Evolutionary conservation across 208 protist genomes (phyloP).

Genomic region (Leishmania arabica): DNA sequence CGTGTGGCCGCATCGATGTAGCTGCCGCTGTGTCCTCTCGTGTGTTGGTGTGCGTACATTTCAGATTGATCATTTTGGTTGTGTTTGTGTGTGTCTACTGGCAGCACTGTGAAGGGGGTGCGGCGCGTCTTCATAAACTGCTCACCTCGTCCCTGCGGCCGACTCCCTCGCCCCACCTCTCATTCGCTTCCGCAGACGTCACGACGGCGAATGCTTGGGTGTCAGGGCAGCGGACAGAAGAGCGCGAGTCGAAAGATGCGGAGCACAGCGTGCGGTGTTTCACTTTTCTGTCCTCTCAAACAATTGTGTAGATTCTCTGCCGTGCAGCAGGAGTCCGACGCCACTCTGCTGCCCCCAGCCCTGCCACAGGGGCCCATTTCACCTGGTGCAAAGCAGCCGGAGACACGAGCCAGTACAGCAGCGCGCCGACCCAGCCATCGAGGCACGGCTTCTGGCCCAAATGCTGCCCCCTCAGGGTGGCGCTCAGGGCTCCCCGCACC

Average conservation of each 20-base stretch:
- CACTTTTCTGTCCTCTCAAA: neutral
- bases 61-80: neutral
- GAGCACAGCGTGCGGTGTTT: neutral
- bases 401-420: neutral
- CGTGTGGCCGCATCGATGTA: constrained; percentile 59
- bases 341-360: neutral
- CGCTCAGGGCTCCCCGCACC: too few species aligned
- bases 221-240: neutral
- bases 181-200: neutral
- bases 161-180: neutral
- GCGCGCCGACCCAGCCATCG: neutral
- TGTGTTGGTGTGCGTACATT: neutral
- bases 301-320: neutral
- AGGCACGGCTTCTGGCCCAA: neutral
- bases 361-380: neutral
- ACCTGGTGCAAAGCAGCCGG: neutral
- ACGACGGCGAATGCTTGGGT: neutral
- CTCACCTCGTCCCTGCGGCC: neutral
- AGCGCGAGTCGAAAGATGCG: neutral
- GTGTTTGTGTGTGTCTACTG: neutral
- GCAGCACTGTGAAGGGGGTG: neutral
- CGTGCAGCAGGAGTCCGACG: neutral
- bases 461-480: too few species aligned
- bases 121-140: neutral
- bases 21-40: neutral